Evolutionary conservation across 2,329 filamentous ascomycete genomes (phyloP).

Genomic region (Aspergillus sp.): DNA sequence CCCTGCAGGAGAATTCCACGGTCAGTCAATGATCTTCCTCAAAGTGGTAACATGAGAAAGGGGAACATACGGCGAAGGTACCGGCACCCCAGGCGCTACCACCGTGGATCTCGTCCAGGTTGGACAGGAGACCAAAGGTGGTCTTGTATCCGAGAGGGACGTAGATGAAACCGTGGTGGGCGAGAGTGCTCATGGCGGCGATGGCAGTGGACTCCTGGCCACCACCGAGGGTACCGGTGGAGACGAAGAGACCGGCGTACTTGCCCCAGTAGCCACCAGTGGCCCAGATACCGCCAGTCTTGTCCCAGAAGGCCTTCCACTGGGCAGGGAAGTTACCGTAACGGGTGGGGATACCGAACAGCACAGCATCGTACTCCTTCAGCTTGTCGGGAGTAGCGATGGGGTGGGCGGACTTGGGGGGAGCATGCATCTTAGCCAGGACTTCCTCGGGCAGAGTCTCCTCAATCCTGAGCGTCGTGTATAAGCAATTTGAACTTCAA

Average conservation of each 20-base stretch:
- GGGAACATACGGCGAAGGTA: conserved; percentile 68
- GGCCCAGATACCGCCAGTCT: conserved; percentile 81
- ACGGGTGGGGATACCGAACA: conserved; percentile 91
- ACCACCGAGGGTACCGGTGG: conserved; percentile 78
- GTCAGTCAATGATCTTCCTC: background rate
- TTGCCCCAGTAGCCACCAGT: conserved; percentile 79
- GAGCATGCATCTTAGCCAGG: conserved; percentile 86
- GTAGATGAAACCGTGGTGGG: conserved; percentile 93
- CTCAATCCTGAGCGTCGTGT: conserved; percentile 55
- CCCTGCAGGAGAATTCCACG: conserved; percentile 34
- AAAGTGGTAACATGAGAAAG: background rate
- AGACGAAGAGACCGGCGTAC: conserved; percentile 87
- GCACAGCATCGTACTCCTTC: conserved; percentile 78
- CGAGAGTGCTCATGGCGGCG: conserved; percentile 76
- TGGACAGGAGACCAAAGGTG: conserved; percentile 67
- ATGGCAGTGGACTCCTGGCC: conserved; percentile 90
- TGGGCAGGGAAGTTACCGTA: conserved; percentile 97
- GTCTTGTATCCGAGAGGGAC: conserved; percentile 94
- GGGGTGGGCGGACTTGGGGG: conserved; percentile 68
- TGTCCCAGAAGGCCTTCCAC: conserved; percentile 86
- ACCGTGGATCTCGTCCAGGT: conserved; percentile 78
- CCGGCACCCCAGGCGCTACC: conserved; percentile 92
- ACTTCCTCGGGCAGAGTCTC: conserved; percentile 88
- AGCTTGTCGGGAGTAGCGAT: conserved; percentile 63
- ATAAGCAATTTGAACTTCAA: conserved; percentile 11